Evolutionary conservation across 768 basidiomycete genomes (phyloP).

Genomic region (Amanita rubescens): DNA sequence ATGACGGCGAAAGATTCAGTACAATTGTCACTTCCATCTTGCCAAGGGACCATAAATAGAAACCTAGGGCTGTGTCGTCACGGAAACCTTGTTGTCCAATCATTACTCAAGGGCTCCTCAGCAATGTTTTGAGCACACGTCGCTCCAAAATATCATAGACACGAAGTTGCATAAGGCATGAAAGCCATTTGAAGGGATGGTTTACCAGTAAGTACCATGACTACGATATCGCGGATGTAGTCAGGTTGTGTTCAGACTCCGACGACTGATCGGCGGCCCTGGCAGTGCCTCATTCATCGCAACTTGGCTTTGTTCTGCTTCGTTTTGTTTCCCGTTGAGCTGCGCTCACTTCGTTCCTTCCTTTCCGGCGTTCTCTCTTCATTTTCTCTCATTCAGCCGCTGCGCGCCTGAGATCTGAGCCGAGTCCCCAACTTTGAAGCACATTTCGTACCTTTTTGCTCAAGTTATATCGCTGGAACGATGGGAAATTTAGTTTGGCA

Average conservation of each 20-base stretch:
- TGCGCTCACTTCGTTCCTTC: slow-evolving; percentile 18
- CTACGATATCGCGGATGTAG: too few relatives aligned
- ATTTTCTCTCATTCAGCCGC: slow-evolving; percentile 19
- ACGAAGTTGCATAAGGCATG: too few relatives aligned
- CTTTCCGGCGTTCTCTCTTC: slow-evolving; percentile 12
- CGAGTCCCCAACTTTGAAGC: slow-evolving; percentile 25
- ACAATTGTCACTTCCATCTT: neutral
- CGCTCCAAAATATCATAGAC: too few relatives aligned
- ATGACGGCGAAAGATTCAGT: neutral
- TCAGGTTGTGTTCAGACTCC: slow-evolving; percentile 5
- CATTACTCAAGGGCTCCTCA: too few relatives aligned
- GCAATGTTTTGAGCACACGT: too few relatives aligned
- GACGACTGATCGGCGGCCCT: neutral
- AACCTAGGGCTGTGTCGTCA: too few relatives aligned
- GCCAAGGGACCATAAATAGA: neutral
- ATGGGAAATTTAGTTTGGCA: slow-evolving; percentile 87
- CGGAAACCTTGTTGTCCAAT: too few relatives aligned
- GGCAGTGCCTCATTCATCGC: neutral
- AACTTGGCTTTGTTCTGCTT: slow-evolving; percentile 9
- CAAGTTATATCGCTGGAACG: slow-evolving; percentile 6
- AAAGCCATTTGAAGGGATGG: too few relatives aligned
- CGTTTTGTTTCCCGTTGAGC: slow-evolving; percentile 20
- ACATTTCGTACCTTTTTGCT: slow-evolving; percentile 20
- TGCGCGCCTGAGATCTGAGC: slow-evolving; percentile 26
- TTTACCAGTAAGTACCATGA: too few relatives aligned